Conservation (phyloP, 805 yeast genomes). For the Suhomyces vadensis region DNA sequence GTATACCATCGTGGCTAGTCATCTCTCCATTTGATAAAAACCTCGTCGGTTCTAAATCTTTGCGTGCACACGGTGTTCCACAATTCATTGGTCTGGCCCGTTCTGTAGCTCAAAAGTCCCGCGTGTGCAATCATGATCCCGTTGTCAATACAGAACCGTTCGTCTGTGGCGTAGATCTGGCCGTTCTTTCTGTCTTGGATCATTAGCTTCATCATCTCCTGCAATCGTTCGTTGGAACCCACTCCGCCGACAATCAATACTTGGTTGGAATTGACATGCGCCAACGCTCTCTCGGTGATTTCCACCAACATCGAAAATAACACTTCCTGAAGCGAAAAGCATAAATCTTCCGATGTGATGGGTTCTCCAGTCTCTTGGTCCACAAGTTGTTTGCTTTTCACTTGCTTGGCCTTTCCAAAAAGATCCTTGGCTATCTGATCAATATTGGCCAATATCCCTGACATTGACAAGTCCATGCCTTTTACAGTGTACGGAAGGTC, state of each 20-base stretch:
- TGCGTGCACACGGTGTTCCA: constrained; percentile 85
- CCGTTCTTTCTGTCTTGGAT: constrained; percentile 82
- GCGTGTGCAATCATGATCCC: constrained; percentile 99
- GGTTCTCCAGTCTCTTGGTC: constrained; percentile 47
- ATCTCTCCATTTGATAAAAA: constrained; percentile 85
- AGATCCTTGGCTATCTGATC: constrained; percentile 79
- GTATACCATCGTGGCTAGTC: too few relatives aligned
- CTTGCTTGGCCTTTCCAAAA: constrained; percentile 41
- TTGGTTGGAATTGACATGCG: constrained; percentile 86
- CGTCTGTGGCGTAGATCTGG: constrained; percentile 91
- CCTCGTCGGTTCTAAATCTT: constrained; percentile 93
- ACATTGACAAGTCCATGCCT: constrained; percentile 98
- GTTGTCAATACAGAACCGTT: constrained; percentile 93
- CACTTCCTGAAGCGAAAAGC: constrained; percentile 90
- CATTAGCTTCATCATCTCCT: constrained; percentile 97
- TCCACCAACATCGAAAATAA: constrained; percentile 95
- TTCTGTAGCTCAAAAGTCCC: constrained; percentile 80
- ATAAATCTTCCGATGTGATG: constrained; percentile 81
- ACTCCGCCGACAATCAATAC: constrained; percentile 97
- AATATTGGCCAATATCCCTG: constrained; percentile 86
- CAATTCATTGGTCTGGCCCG: constrained; percentile 66
- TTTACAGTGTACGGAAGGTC: constrained; percentile 93
- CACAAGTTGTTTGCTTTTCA: constrained; percentile 31
- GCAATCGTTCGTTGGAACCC: constrained; percentile 90
- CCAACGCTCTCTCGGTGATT: constrained; percentile 97